Base-by-base conservation (phyloP, 164 flowering plant species). In the Pachysandra terminalis region DNA sequence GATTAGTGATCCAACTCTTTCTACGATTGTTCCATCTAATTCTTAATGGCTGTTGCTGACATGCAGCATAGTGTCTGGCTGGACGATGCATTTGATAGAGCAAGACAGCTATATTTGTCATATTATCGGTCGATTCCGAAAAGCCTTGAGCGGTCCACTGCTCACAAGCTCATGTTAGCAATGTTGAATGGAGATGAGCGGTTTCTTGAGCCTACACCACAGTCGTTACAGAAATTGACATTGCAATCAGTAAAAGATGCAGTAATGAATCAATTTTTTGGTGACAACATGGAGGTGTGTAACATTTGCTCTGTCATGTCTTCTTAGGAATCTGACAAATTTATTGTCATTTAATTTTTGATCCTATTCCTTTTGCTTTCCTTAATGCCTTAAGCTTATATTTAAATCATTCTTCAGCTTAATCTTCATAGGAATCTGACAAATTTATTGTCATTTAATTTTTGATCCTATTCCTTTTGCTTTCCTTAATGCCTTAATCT, bases 31-130 rank as follows among this genome's bases (percentile, higher is more conserved):
- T 68, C 37, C 27, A 14, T 22, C 32, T 70, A 49, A 59, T 48
- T n/a, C 6, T 70, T n/a, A 22, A 45, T 56, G 41, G 27, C 74
- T 72, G 35, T 77, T 76, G 25, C 67, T 73, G 71, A 45, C 24
- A 54, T 88, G 82, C 97, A 95, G 99, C 97, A 91, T 81, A 93
- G 91, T 75, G 97, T 93, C 67, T 96, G 99, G 99, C 77, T 92
- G 65, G 99, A 96, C 53, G 99, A 96, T 85, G 99, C 99, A 48
- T 93, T 96, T 81, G 98, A 92, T 72, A 82, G 99, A 84, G 96
- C 99, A 64, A 83, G 86, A 53, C 99, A 96, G 74, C 73, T 96
- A 66, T 96, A 96, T 78, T 70, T 90, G 71, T 93, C 98, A 35
- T 90, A 93, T 75, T 93, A 90, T 61, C 91, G 98, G 48, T 88